phyloP scores from a whole-genome alignment of 805 yeast genomes.

The Monosporozyma siamensis region DNA sequence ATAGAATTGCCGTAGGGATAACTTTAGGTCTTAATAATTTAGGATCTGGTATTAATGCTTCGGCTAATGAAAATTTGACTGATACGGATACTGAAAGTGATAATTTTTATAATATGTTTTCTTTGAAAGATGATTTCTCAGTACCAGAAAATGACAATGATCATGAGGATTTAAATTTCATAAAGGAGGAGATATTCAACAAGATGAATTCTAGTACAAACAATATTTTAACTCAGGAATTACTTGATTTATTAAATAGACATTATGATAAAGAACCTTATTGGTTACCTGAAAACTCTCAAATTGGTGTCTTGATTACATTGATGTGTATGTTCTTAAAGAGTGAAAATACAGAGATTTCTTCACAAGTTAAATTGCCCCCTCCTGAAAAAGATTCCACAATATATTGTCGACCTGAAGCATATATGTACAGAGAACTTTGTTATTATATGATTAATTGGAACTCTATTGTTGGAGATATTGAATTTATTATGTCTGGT shows the following conservation, averaged over 20 bases:
- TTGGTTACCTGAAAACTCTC: conserved; percentile 32
- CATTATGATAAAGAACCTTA: conserved; percentile 20
- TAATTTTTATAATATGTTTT: not conserved
- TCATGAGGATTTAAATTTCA: not conserved
- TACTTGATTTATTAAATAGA: conserved; percentile 14
- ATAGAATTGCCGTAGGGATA: conserved; percentile 79
- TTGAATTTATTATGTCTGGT: conserved; percentile 17
- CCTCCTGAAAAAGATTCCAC: conserved; percentile 32
- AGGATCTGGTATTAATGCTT: conserved; percentile 45
- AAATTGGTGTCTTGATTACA: conserved; percentile 66
- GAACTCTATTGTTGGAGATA: conserved; percentile 45
- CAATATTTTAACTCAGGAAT: conserved; percentile 2
- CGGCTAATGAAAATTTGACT: not conserved
- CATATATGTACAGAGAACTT: conserved; percentile 54
- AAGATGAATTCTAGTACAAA: conserved; percentile 1
- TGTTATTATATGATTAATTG: conserved; percentile 63
- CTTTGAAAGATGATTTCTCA: not conserved
- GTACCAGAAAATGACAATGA: not conserved
- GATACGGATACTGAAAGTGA: not conserved
- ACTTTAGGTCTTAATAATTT: conserved; percentile 77
- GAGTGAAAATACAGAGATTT: conserved; percentile 51
- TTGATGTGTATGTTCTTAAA: conserved; percentile 64
- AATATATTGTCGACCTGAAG: conserved; percentile 53
- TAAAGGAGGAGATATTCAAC: not conserved
- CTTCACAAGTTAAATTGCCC: conserved; percentile 48